Evolutionary conservation across 1,139 yeast genomes (phyloP).

Genomic region (Wickerhamiella pararugosa): DNA sequence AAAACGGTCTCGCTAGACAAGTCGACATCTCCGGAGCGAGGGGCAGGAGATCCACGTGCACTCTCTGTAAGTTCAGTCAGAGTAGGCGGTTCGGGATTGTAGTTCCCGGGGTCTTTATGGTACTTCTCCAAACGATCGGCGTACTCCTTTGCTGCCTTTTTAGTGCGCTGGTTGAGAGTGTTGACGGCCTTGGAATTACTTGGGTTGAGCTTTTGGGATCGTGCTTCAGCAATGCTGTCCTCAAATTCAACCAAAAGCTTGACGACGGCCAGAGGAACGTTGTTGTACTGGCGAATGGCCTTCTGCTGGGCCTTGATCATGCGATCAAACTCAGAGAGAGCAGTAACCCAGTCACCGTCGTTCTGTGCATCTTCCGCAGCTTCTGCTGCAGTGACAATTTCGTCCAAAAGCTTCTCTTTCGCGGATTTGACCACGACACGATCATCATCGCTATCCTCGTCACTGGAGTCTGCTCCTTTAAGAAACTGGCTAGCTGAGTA

Average conservation of each 20-base stretch:
- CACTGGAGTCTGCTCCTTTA: constrained; percentile 30
- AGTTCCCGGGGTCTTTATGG: constrained; percentile 57
- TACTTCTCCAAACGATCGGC: constrained; percentile 43
- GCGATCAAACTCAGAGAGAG: constrained; percentile 37
- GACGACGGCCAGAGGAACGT: constrained; percentile 58
- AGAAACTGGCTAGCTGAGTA: constrained; percentile 26
- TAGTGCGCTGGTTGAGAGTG: constrained; percentile 76
- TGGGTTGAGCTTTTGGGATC: constrained; percentile 64
- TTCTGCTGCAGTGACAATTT: constrained; percentile 54
- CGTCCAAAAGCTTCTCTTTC: constrained; percentile 82
- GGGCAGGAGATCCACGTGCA: constrained; percentile 12
- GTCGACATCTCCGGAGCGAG: constrained; percentile 22
- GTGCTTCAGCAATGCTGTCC: constrained; percentile 46
- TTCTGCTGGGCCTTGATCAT: constrained; percentile 60
- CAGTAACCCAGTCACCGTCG: constrained; percentile 68
- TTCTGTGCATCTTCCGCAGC: constrained; percentile 56
- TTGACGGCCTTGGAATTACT: constrained; percentile 78
- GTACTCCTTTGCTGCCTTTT: constrained; percentile 60
- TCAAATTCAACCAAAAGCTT: constrained; percentile 60
- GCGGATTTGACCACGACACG: constrained; percentile 86
- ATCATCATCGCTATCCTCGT: constrained; percentile 40
- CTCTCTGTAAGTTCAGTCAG: constrained; percentile 11
- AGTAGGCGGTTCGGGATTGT: constrained; percentile 27
- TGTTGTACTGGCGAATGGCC: constrained; percentile 56
- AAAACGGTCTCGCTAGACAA: constrained; percentile 39